Base-by-base conservation (phyloP, 1,284 basidiomycete species). In the Ustilago vetiveriae region DNA sequence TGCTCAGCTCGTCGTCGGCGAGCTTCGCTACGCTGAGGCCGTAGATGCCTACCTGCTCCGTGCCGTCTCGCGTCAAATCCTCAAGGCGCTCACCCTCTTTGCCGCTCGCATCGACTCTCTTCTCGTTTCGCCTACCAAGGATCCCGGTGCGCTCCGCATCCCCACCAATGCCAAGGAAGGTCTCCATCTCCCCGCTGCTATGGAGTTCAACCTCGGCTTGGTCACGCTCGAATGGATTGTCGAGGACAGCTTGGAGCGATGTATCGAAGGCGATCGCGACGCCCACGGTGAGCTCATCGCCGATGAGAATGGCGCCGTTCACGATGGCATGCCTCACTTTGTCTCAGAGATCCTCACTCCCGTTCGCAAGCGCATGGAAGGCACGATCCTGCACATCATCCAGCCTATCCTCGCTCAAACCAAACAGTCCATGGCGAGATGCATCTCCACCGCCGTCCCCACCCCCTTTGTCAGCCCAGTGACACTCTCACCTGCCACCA, bases 191-290 rank as follows among this genome's bases (percentile, higher is more conserved):
- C 74, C 79, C 3, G 56, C 74, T 0, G 78, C 75, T 6, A 67
- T 80, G 68, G 79, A 80, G 40, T 81, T 74, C 70, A 81, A 81
- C 48, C 38, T 81, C 27, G 79, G 76, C 27, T 67, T 81, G 16
- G 72, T 79, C 22, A 69, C 76, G 16, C 53, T 80, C 39, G 72
- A 72, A 27, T 81, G 79, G 79, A 78, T 79, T 49, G 73, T 81
- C 5, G 78, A 80, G 48, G 78, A 81, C 48, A 71, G 74, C 29
- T 43, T 81, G n/a, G 79, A 81, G 54, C 63, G 78, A 22, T 80
- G 78, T 47, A 63, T 81, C 37, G 78, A 80, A 29, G 78, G 78
- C 17, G 60, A 72, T 27, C 64, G 64, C 21, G 59, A 67, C 24
- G 71, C 72, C 3, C 69, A 55, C 38, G 67, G 71, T 14, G 50